Base-by-base conservation (phyloP, 805 yeast genomes). In the Nematodospora valgi region DNA sequence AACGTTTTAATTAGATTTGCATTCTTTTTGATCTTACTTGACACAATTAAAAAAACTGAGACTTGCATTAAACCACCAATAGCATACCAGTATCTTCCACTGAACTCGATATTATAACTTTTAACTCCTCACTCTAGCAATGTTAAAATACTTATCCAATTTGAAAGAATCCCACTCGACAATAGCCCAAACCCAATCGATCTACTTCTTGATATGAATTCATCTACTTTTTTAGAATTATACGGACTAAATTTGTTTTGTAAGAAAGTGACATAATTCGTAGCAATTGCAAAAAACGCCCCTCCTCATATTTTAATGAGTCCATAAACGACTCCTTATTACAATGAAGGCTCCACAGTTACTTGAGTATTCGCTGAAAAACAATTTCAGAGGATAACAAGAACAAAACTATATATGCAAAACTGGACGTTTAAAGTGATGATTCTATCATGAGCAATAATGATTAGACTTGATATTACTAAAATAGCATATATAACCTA, bases 1-100 rank as follows among this genome's bases (percentile, higher is more conserved):
- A 62, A 57, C 3, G 58, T 58, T 4, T 64, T 59, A 4, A 59
- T 63, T 35, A 58, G 37, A 32, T 58, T 58, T 3, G 66, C 67
- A 53, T 20, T 57, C 50, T 45, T 59, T 54, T 30, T 45, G 31
- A 46, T 49, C 34, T 61, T 58, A 4, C 61, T 48, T 4, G 67
- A 65, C 17, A 61, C 52, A 16, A 59, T 45, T 8, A 61, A 47
- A 34, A 62, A 62, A n/a, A 63, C 59, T 6, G 62, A 49, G 9
- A 62, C 60, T 32, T 56, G 59, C 29, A 19, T 45, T 27, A 48
- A 34, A 17, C 59, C 59, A 6, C 54, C 53, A 4, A 49, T 35
- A 2, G 51, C 58, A 41, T 51, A 56, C 45, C 48, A 46, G 30
- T 46, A 56, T 8, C 48, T 39, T 3, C 58, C 59, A 23, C 46